Conservation (phyloP, 805 yeast species). For the Candida patagonica region DNA sequence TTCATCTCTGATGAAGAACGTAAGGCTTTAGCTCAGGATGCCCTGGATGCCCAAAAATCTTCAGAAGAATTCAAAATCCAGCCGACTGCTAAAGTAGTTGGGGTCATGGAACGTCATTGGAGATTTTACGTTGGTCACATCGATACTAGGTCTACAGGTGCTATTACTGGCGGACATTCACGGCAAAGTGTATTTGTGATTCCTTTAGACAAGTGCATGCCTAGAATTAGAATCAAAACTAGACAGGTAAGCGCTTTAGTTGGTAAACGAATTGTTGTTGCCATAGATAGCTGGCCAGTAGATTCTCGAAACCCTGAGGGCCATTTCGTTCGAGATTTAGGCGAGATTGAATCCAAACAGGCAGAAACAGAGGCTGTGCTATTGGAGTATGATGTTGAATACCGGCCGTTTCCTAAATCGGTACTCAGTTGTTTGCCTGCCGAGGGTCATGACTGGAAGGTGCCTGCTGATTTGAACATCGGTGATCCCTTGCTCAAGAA, state of each 20-base stretch:
- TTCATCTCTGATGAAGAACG: slow-evolving; percentile 58
- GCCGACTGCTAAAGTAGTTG: slow-evolving; percentile 93
- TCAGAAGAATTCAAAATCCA: slow-evolving; percentile 43
- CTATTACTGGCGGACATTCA: slow-evolving; percentile 45
- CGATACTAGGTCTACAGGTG: slow-evolving; percentile 63
- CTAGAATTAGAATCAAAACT: slow-evolving; percentile 78
- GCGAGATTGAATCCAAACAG: slow-evolving; percentile 81
- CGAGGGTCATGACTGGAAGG: slow-evolving; percentile 92
- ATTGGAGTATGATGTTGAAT: slow-evolving; percentile 93
- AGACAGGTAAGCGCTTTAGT: slow-evolving; percentile 72
- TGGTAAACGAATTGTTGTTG: slow-evolving; percentile 87
- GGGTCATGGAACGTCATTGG: slow-evolving; percentile 86
- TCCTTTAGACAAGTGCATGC: slow-evolving; percentile 82
- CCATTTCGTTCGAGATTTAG: slow-evolving; percentile 83
- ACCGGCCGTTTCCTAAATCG: slow-evolving; percentile 86
- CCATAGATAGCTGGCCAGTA: slow-evolving; percentile 88
- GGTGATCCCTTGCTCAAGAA: slow-evolving; percentile 34
- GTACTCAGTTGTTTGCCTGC: slow-evolving; percentile 86
- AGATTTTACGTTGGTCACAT: slow-evolving; percentile 92
- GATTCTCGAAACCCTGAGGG: slow-evolving; percentile 85
- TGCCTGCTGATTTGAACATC: slow-evolving; percentile 47
- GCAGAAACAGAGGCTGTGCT: slow-evolving; percentile 95
- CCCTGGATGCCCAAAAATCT: slow-evolving; percentile 38
- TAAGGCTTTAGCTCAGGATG: slow-evolving; percentile 65
- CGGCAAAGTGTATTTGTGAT: slow-evolving; percentile 73